Base-by-base conservation (phyloP, 176 grass and related monocot genomes). In the Eragrostis nindensis region DNA sequence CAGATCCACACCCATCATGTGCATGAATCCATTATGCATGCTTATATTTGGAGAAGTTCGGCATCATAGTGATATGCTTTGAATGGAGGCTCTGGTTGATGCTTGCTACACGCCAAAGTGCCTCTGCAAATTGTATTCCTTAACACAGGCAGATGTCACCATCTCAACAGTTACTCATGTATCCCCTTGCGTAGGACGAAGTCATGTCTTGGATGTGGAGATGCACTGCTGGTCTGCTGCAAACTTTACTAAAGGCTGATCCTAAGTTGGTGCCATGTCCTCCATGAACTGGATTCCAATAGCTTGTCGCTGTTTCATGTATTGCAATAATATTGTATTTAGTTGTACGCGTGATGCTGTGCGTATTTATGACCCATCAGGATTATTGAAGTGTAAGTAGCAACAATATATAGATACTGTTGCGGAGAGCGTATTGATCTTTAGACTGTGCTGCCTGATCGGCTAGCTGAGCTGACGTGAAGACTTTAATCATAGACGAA, bases 231-330 rank as follows among this genome's bases (percentile, higher is more conserved):
- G n/a, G n/a, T n/a, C n/a, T n/a, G n/a, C 48, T 69, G 49, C 24
- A 76, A 48, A 22, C 48, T 45, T 62, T 63, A 46, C 12, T 13
- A 25, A 39, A 69, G 32, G 38, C 11, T 48, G 43, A 21, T 70
- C 15, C 21, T 29, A 10, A 78, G 74, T 52, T 75, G 68, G 68
- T 52, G 5, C 12, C 39, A 46, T 45, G 73, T 85, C 74, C 17
- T 85, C 45, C 15, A 44, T 78, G 29, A 8, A 62, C 50, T 40
- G 17, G 27, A 42, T 17, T 72, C 22, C 42, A 44, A 50, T 14
- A 36, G 52, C 14, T 21, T 32, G 11, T 80, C 49, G n/a, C 16
- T 46, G 50, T 16, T 22, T 70, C 77, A 70, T 15, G 66, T 81
- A 81, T 46, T 47, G 11, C 41, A 5, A 57, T 52, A 44, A 80